Base-by-base conservation (phyloP, 495 filamentous ascomycete genomes). In the Halenospora varia region DNA sequence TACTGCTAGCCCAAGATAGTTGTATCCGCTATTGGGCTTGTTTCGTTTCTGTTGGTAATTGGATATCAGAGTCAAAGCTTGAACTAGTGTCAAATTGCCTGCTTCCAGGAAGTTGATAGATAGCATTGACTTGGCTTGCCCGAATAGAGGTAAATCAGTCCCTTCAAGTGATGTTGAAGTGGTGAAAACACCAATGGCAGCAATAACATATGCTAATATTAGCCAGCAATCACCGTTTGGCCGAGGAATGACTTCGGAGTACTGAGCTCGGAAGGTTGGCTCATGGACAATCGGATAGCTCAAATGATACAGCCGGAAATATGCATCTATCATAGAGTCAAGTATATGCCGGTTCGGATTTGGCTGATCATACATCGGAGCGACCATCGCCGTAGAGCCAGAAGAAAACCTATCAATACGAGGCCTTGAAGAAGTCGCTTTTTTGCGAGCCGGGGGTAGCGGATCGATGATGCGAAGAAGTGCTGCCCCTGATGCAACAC, bases 271-370 rank as follows among this genome's bases (percentile, higher is more conserved):
- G 52, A 83, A 83, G 3, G 75, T 77, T 2, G 74, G 68, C 61
- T 83, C 80, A 53, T 83, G 78, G 17, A 83, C 64, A 48, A 83
- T 76, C 8, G 80, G 79, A 60, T 83, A 83, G 46, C 73, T 77
- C 10, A 68, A 68, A 56, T 83, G 78, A 57, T 82, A 83, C 39
- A 74, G 73, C 15, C 73, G 61, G 55, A 82, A 82, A 57, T 76
- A 82, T 0, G 75, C 75, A 59, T 82, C 75, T 40, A 82, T 77
- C 42, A 76, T 76, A 1, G 72, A 69, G 51, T 75, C 54, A 39
- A 51, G 13, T 25, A 44, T 25, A 44, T 50, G 47, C 15, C 73
- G 70, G 51, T 75, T 71, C 40, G 68, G 67, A 61, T 74, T 75
- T 56, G 73, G 60, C 13, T 71, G 71, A 24, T 73, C 56, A 2